phyloP scores from a whole-genome alignment of 805 yeast genomes.

The Candida ascalaphidarum region DNA sequence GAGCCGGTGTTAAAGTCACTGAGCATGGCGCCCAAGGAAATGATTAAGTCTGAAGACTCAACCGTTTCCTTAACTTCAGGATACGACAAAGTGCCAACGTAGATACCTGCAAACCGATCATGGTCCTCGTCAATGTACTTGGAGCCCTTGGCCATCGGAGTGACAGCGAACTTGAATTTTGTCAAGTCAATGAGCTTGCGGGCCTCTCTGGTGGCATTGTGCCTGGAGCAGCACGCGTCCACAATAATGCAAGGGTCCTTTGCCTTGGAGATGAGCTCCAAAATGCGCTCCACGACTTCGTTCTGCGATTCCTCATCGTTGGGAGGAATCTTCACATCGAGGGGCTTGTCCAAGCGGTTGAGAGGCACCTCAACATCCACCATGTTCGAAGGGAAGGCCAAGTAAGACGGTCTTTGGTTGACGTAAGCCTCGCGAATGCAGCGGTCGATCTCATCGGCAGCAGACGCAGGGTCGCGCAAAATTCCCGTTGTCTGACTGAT shows the following conservation, averaged over 20 bases:
- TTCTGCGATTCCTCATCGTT: constrained; percentile 6
- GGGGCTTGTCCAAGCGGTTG: constrained; percentile 4
- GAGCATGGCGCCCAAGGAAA: constrained; percentile 15
- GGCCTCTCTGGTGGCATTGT: constrained; percentile 10
- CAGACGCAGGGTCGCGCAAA: constrained; percentile 4
- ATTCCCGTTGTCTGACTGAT: constrained; percentile 6
- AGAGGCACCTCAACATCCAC: constrained; percentile 7
- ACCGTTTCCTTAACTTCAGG: constrained; percentile 12
- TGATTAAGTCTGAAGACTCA: constrained; percentile 12
- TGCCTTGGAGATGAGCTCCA: constrained; percentile 5
- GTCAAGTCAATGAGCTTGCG: constrained; percentile 8
- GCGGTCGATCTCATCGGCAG: constrained; percentile 7
- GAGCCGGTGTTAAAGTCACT: constrained; percentile 17
- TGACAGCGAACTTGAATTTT: constrained; percentile 10
- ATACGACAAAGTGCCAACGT: constrained; percentile 15
- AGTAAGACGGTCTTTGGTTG: constrained; percentile 9
- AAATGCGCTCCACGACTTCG: constrained; percentile 5
- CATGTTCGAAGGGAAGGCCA: constrained; percentile 9
- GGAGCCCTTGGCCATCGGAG: constrained; percentile 17
- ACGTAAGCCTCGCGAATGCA: constrained; percentile 10
- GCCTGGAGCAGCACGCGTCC: constrained; percentile 14
- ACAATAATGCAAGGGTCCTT: constrained; percentile 12
- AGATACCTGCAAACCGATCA: constrained; percentile 13
- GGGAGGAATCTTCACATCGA: constrained; percentile 7
- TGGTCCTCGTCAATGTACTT: constrained; percentile 10